A percentile compares a stretch with the other conserved stretches of the same genome.
These are phyloP conservation scores for Barnettozyma pratensis DNA, from an alignment of 805 yeast species.

Conservation along the genomic window DNA sequence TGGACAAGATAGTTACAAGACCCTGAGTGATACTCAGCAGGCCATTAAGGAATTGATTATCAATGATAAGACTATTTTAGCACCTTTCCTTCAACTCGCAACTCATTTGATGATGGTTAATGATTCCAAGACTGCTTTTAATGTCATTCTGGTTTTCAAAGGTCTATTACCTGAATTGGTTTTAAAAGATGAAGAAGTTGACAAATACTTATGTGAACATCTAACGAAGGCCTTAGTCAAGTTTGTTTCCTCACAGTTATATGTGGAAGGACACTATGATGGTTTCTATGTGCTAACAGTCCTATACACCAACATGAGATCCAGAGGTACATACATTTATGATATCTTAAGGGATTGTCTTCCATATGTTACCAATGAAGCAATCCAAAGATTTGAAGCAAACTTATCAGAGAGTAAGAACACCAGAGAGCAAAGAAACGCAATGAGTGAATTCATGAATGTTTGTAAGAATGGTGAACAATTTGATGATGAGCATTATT, in stretches of 20 bases:
- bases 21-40: conserved; percentile 52
- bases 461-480: conserved; percentile 48
- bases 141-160: conserved; percentile 76
- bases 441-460: conserved; percentile 71
- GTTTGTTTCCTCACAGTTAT: conserved; percentile 68
- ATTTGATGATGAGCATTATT: conserved; percentile 37
- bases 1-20: conserved; percentile 59
- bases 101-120: conserved; percentile 75
- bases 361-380: conserved; percentile 50
- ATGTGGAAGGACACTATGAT: conserved; percentile 83
- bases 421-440: conserved; percentile 73
- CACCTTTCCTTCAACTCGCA: conserved; percentile 70
- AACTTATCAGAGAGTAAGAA: conserved; percentile 60
- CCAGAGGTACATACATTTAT: conserved; percentile 66
- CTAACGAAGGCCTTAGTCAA: conserved; percentile 65
- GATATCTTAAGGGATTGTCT: conserved; percentile 49
- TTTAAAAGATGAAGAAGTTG: conserved; percentile 69
- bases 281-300: conserved; percentile 86
- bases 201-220: conserved; percentile 49
- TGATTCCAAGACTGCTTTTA: conserved; percentile 90
- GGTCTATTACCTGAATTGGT: conserved; percentile 67
- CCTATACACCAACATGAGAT: conserved; percentile 66
- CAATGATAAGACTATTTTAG: conserved; percentile 59
- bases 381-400: conserved; percentile 58
- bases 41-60: conserved; percentile 65